Percentiles rank a stretch among this genome's conserved stretches.
Conservation (phyloP, 2,329 filamentous ascomycete species). For the Fusarium acutatum region DNA sequence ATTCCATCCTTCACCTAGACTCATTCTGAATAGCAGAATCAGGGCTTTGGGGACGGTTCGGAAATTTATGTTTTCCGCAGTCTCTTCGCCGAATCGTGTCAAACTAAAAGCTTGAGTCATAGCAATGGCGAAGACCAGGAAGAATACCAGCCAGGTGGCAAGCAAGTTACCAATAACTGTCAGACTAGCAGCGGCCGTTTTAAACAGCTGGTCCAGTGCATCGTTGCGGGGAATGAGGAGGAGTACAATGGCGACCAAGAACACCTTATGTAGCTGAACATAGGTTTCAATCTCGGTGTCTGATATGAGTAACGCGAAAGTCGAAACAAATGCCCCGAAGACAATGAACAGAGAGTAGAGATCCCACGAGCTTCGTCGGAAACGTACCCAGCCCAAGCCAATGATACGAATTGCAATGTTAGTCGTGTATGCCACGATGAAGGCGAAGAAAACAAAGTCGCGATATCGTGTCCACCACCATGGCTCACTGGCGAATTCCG, state of each 20-base stretch:
- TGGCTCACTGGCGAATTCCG: constrained; percentile 85
- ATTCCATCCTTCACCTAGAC: constrained; percentile 96
- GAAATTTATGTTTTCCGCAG: constrained; percentile 86
- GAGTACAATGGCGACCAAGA: constrained; percentile 87
- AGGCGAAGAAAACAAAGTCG: constrained; percentile 79
- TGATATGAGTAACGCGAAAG: constrained; percentile 78
- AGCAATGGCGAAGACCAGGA: constrained; percentile 95
- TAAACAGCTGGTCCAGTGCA: constrained; percentile 96
- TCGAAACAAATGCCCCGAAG: constrained; percentile 78
- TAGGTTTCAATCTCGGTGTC: constrained; percentile 69
- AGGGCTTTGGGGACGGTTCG: constrained; percentile 92
- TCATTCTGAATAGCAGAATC: constrained; percentile 92
- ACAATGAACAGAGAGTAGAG: constrained; percentile 85
- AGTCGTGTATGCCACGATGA: constrained; percentile 82
- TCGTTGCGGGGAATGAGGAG: constrained; percentile 96
- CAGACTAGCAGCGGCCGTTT: constrained; percentile 94
- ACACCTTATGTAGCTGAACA: constrained; percentile 89
- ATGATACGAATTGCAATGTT: constrained; percentile 87
- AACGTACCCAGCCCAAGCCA: constrained; percentile 91
- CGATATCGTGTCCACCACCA: constrained; percentile 74
- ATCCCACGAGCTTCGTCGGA: constrained; percentile 94
- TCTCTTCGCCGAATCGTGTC: constrained; percentile 81
- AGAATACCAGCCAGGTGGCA: constrained; percentile 97
- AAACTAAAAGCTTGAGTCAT: constrained; percentile 95
- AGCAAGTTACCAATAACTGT: constrained; percentile 89